phyloP scores from a whole-genome alignment of 2,329 filamentous ascomycete genomes.

The Diaporthe nobilis region DNA sequence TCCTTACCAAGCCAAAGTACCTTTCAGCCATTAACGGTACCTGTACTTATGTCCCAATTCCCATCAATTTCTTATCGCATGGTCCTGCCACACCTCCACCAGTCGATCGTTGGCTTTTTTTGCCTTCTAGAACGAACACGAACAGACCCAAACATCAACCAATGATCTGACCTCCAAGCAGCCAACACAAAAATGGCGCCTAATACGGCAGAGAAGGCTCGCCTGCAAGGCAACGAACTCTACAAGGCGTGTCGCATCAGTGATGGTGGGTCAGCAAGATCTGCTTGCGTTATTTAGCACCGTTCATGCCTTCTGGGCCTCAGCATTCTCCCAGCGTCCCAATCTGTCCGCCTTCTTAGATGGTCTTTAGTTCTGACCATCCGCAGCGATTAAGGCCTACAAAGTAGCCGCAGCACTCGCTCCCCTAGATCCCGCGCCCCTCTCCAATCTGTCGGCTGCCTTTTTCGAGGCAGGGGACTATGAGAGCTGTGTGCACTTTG shows the following conservation, averaged over 20 bases:
- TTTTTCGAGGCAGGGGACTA: slow-evolving; percentile 45
- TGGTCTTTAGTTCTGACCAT: not conserved
- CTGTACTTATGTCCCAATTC: too few relatives aligned
- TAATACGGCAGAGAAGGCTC: not conserved
- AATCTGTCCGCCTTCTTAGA: not conserved
- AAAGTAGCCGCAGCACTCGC: slow-evolving; percentile 40
- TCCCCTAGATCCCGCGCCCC: slow-evolving; percentile 40
- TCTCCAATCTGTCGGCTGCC: slow-evolving; percentile 45
- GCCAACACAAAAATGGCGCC: not conserved
- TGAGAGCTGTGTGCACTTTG: slow-evolving; percentile 35
- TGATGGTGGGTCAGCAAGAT: not conserved
- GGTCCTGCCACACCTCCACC: too few relatives aligned
- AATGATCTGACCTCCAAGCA: not conserved
- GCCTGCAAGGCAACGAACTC: not conserved
- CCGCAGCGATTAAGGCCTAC: slow-evolving; percentile 6
- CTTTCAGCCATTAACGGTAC: too few relatives aligned
- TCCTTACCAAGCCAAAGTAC: too few relatives aligned
- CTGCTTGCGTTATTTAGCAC: not conserved
- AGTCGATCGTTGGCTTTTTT: too few relatives aligned
- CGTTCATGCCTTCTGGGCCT: not conserved
- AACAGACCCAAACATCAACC: not conserved
- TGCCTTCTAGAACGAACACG: not conserved
- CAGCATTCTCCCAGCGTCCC: not conserved
- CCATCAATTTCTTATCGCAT: too few relatives aligned
- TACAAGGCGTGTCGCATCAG: not conserved